Conservation (phyloP, 495 filamentous ascomycete species). For the Tuber indicum region DNA sequence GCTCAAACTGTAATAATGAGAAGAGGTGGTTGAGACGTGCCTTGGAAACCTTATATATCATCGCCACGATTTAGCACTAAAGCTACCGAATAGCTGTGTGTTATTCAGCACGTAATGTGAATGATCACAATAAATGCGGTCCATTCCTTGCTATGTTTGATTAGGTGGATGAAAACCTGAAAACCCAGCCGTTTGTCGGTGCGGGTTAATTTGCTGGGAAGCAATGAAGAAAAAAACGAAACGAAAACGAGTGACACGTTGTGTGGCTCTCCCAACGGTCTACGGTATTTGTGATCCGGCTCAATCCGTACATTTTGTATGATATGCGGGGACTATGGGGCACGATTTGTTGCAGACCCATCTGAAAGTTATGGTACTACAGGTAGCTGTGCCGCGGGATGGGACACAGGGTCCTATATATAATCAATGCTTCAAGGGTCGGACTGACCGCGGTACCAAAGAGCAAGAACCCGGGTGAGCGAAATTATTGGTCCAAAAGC, state of each 20-base stretch:
- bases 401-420: not conserved
- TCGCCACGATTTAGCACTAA: not conserved
- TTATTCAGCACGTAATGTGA: not conserved
- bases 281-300: not conserved
- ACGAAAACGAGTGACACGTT: not conserved
- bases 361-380: not conserved
- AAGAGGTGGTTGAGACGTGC: not conserved
- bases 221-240: not conserved
- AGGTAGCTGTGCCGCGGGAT: not conserved
- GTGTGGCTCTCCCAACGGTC: not conserved
- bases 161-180: not conserved
- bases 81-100: not conserved
- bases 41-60: not conserved
- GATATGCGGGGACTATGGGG: not conserved
- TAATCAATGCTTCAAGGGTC: not conserved
- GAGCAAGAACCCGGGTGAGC: not conserved
- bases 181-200: not conserved
- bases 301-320: not conserved
- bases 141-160: not conserved
- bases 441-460: not conserved
- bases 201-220: not conserved
- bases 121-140: not conserved
- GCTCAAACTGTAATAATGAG: not conserved
- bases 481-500: not conserved
- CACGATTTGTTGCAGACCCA: not conserved